phyloP scores from a whole-genome alignment of 148 eudicot genomes.

The Beta vulgaris region DNA sequence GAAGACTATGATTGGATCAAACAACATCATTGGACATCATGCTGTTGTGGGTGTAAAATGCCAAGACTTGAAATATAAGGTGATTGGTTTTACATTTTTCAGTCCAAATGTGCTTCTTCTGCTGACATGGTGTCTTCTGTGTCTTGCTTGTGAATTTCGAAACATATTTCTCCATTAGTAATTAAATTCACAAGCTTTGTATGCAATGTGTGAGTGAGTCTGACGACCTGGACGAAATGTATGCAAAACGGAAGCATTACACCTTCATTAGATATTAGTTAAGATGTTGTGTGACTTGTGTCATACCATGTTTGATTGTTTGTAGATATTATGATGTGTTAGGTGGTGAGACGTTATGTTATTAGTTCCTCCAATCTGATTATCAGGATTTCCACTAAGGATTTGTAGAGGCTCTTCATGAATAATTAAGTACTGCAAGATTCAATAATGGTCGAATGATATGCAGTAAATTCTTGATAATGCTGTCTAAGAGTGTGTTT shows the following conservation, averaged over 20 bases:
- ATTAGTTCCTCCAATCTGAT: neutral
- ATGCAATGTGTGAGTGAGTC: neutral
- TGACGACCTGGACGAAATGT: neutral
- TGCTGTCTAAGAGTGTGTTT: neutral
- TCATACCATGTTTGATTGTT: neutral
- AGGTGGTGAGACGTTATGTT: neutral
- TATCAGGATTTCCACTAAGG: neutral
- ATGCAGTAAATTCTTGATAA: neutral
- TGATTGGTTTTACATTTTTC: conserved; percentile 15
- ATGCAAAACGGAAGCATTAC: neutral
- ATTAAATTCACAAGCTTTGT: neutral
- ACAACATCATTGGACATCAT: conserved; percentile 87
- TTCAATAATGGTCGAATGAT: neutral
- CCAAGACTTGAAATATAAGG: conserved; percentile 97
- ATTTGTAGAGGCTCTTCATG: neutral
- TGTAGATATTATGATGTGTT: neutral
- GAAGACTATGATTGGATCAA: conserved; percentile 64
- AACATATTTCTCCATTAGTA: neutral
- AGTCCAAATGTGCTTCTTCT: neutral
- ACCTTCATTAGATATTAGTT: neutral
- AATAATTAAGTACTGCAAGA: neutral
- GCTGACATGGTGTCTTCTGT: neutral
- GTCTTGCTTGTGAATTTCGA: neutral
- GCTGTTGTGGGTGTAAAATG: conserved; percentile 91
- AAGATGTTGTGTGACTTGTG: neutral